phyloP scores from a whole-genome alignment of 805 yeast species.

The Monosporozyma solicola region DNA sequence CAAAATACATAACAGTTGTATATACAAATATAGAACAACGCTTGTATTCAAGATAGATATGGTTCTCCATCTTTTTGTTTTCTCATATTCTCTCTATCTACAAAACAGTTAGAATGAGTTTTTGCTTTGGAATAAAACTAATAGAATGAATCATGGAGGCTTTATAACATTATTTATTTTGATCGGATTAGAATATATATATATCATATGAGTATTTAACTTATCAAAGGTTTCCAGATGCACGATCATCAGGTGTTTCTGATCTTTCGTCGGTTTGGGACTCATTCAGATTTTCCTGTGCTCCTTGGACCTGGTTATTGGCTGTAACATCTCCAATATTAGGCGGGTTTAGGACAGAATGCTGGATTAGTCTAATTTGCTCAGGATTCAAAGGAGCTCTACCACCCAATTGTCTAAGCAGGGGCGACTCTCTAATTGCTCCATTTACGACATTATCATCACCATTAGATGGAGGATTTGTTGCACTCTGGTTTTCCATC shows the following conservation, averaged over 20 bases:
- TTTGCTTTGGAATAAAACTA: no score
- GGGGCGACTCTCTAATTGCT: background rate
- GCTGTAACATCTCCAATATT: background rate
- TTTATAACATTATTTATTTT: background rate
- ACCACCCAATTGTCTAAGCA: constrained; percentile 2
- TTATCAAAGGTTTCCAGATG: constrained; percentile 1
- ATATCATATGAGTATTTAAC: background rate
- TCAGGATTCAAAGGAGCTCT: constrained; percentile 16
- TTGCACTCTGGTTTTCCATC: constrained; percentile 9
- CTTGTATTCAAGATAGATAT: no score
- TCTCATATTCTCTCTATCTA: no score
- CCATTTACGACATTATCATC: background rate
- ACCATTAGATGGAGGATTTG: constrained; percentile 12
- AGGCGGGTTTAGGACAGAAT: constrained; percentile 9
- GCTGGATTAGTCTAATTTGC: constrained; percentile 22
- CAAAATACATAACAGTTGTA: no score
- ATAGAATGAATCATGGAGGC: background rate
- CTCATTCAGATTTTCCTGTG: constrained; percentile 2
- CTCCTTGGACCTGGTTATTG: background rate
- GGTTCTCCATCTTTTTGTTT: no score
- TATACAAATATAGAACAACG: no score
- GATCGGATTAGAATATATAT: background rate
- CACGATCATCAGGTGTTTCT: constrained; percentile 24
- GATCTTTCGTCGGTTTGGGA: constrained; percentile 16
- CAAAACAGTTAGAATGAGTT: background rate